Evolutionary conservation across 306 rosid genomes (phyloP), one percentile per base, ranked within the genome.

Genomic region (Malus sieversii): DNA sequence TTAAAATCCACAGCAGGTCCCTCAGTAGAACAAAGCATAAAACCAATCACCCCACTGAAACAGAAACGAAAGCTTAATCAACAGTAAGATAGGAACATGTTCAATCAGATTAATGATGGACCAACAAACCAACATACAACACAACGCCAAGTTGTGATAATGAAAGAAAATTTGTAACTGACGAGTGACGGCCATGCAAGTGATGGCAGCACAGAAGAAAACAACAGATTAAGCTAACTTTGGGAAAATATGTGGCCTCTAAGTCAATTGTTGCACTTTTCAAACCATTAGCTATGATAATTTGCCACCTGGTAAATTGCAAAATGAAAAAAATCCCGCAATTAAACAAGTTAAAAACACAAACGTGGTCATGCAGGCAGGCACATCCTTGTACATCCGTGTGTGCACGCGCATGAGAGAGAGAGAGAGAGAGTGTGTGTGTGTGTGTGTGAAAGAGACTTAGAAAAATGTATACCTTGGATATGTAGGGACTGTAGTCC

Each of bases 401-500:
- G 9, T 52, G 46, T 5, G 63, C 23, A 22, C 23, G 27, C 1
- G 10, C 9, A 7, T 6, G 42, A 38, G 42, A 38, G 42, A 38
- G 42, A 38, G 42, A 38, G 58, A 2, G 61, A 10, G 46, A 30
- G 65, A 20, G 45, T 2, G 30, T 29, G 30, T 30, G 32, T 30
- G 32, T 30, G 32, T 30, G 0, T 30, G 30, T 38, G 25, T 51
- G 33, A 74, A 51, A 10, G 53, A 66, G 52, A 38, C 53, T 53
- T 22, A 22, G 69, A 73, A 27, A 68, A 69, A 33, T 62, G 66
- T 10, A 68, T 86, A 83, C 99, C 99, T 96, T 67, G 99, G 99
- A 76, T 92, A 96, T 62, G 99, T 96, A 44, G 99, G 99, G 83
- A 96, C 99, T 0, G 99, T 90, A 69, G 99, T 96, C 99, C 99